Evolutionary conservation across 108 stramenopile species (phyloP).

Genomic region (Fragilariopsis cylindrus): DNA sequence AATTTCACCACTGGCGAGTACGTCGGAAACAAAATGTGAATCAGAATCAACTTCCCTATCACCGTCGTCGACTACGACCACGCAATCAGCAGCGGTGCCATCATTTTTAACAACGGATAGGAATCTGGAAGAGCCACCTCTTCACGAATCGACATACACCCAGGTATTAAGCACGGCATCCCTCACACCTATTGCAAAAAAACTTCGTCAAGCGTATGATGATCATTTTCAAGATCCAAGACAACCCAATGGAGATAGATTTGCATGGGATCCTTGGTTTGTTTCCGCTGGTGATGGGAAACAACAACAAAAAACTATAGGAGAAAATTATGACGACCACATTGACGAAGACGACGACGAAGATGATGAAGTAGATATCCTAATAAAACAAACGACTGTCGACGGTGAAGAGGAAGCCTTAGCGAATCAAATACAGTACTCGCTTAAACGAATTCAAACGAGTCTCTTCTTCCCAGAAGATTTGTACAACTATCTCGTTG

Average conservation of each 20-base stretch:
- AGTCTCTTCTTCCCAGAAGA: slow-evolving; percentile 22
- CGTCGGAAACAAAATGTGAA: no score
- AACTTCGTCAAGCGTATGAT: slow-evolving; percentile 33
- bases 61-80: no score
- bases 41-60: no score
- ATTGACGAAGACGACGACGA: not conserved
- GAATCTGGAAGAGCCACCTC: not conserved
- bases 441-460: slow-evolving; percentile 30
- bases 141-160: slow-evolving; percentile 30
- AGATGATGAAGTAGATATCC: not conserved
- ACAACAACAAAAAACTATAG: not conserved
- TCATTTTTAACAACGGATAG: no score
- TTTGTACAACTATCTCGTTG: slow-evolving; percentile 19
- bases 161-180: slow-evolving; percentile 18
- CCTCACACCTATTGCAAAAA: slow-evolving; percentile 6
- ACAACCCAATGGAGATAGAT: slow-evolving; percentile 35
- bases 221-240: slow-evolving; percentile 38
- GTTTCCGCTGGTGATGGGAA: slow-evolving; percentile 28
- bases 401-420: slow-evolving; percentile 24
- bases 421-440: slow-evolving; percentile 34
- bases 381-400: not conserved
- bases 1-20: no score
- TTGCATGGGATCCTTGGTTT: slow-evolving; percentile 47
- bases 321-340: not conserved
- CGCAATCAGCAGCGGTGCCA: no score